phyloP scores from a whole-genome alignment of 306 rosid species.

The Vigna trinervia region DNA sequence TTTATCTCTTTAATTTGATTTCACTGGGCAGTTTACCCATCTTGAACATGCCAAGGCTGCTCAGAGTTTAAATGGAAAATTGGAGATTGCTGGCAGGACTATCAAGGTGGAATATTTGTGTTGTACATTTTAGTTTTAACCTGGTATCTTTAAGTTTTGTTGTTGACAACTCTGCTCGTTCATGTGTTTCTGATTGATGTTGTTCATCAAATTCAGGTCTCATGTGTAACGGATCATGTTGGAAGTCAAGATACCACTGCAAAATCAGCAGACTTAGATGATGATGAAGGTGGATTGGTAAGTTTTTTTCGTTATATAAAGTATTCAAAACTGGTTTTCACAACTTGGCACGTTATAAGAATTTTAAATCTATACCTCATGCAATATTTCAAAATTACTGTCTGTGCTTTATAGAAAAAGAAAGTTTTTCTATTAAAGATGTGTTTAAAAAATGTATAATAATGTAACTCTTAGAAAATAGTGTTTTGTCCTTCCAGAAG shows the following conservation, averaged over 20 bases:
- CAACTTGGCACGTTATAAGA: not conserved
- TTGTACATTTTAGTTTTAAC: constrained; percentile 11
- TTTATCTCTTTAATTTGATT: constrained; percentile 26
- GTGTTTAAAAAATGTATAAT: not conserved
- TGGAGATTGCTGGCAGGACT: constrained; percentile 95
- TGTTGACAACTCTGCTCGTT: constrained; percentile 17
- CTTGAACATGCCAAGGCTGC: constrained; percentile 98
- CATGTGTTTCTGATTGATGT: constrained; percentile 36
- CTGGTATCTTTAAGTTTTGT: constrained; percentile 9
- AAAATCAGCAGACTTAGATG: constrained; percentile 94
- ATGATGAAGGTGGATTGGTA: constrained; percentile 99
- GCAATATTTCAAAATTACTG: constrained; percentile 5
- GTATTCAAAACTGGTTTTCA: not conserved
- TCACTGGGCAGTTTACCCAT: constrained; percentile 81
- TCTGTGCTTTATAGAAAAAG: not conserved
- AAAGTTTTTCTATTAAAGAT: not conserved
- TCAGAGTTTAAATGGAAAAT: constrained; percentile 93
- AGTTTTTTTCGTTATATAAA: constrained; percentile 38
- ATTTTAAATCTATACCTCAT: constrained; percentile 13
- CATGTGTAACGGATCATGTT: constrained; percentile 93
- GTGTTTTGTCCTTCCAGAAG: not conserved
- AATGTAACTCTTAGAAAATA: not conserved
- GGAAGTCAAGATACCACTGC: constrained; percentile 84
- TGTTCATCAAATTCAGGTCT: constrained; percentile 63
- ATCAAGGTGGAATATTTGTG: constrained; percentile 68